Conservation (phyloP, 306 rosid genomes). For the Abrus pulchellus region DNA sequence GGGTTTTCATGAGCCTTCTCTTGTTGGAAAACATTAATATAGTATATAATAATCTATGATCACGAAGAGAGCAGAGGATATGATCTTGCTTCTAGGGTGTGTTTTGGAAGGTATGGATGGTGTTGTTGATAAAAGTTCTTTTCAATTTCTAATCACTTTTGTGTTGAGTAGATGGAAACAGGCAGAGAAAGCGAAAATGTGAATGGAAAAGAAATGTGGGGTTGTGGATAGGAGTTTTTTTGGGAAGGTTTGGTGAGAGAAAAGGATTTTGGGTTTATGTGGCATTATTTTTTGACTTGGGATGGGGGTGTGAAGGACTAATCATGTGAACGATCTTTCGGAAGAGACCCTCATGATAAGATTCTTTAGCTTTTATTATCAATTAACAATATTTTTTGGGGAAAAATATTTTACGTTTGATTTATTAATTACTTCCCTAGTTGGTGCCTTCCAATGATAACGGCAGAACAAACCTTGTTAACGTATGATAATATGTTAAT, state of each 20-base stretch:
- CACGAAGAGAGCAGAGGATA: background rate
- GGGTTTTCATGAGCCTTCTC: slow-evolving; percentile 38
- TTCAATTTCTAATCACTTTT: background rate
- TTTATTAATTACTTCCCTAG: too few species aligned
- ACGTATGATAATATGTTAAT: background rate
- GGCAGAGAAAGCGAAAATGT: background rate
- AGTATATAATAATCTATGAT: background rate
- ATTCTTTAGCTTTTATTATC: background rate
- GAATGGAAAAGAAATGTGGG: background rate
- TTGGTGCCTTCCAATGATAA: too few species aligned
- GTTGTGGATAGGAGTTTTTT: background rate
- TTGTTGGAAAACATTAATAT: slow-evolving; percentile 54
- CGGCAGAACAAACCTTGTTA: too few species aligned
- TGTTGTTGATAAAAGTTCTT: background rate
- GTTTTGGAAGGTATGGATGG: too few species aligned
- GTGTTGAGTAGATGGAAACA: background rate
- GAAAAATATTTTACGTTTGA: too few species aligned
- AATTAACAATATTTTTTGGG: background rate
- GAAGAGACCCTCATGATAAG: background rate
- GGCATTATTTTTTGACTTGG: background rate
- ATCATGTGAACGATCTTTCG: background rate
- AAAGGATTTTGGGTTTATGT: background rate
- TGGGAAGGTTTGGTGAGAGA: background rate
- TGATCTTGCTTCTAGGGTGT: too few species aligned
- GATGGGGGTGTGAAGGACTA: background rate